These are phyloP conservation scores for Vigna trinervia DNA, from an alignment of 306 rosid species.

Conservation along the genomic window DNA sequence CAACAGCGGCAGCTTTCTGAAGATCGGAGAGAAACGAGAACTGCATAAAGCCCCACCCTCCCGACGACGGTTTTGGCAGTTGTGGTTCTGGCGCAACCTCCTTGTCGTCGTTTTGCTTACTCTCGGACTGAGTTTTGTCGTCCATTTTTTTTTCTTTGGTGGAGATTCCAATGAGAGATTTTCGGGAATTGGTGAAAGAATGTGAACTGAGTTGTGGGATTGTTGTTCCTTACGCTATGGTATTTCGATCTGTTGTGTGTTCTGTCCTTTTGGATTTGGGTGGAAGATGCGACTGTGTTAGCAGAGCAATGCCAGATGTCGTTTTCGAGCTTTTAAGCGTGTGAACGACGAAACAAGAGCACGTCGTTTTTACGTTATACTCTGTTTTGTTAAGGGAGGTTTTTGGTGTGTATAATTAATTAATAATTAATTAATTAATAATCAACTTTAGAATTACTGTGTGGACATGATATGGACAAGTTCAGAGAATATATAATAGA, in stretches of 20 bases:
- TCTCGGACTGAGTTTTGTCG: conserved; percentile 61
- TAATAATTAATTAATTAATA: too few relatives aligned
- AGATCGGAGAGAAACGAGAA: conserved; percentile 80
- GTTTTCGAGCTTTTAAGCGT: conserved; percentile 17
- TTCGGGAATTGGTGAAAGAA: background rate
- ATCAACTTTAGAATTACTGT: too few relatives aligned
- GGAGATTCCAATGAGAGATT: conserved; percentile 14
- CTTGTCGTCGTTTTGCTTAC: conserved; percentile 50
- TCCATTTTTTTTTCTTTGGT: conserved; percentile 49
- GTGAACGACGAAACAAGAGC: background rate
- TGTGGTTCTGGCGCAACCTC: conserved; percentile 35
- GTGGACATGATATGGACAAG: too few relatives aligned
- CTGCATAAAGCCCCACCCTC: conserved; percentile 88
- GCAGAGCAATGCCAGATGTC: background rate
- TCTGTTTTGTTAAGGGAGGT: background rate
- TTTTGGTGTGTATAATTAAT: background rate
- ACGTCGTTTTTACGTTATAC: conserved; percentile 36
- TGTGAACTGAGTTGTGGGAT: background rate
- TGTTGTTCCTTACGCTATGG: background rate
- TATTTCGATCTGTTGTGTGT: conserved; percentile 25
- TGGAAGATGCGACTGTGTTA: background rate
- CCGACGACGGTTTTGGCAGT: conserved; percentile 52
- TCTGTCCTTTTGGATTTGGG: conserved; percentile 3
- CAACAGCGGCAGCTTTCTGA: conserved; percentile 89
- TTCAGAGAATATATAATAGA: too few relatives aligned